phyloP scores from a whole-genome alignment of 1,139 yeast genomes.

The Blastobotrys indianensis region DNA sequence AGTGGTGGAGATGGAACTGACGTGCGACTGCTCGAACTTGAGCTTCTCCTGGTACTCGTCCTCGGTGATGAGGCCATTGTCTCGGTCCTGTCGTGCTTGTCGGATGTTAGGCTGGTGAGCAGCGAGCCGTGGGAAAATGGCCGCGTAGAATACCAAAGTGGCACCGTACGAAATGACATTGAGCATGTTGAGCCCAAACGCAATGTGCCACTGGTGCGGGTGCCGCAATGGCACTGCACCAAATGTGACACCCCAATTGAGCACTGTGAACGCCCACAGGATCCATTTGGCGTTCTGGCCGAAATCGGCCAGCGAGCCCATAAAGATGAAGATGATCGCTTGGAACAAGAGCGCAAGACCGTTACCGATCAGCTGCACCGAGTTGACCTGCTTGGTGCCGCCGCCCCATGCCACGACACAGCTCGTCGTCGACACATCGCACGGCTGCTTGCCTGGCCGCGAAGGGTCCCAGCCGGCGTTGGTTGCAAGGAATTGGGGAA shows the following conservation, averaged over 20 bases:
- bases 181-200: conserved; percentile 10
- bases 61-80: conserved; percentile 16
- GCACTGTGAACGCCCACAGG: conserved; percentile 14
- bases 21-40: conserved; percentile 10
- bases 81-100: conserved; percentile 15
- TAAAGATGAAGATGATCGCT: conserved; percentile 17
- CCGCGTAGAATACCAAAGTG: conserved; percentile 18
- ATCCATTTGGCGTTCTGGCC: conserved; percentile 9
- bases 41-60: conserved; percentile 12
- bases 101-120: conserved; percentile 17
- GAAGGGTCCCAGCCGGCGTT: background rate
- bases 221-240: conserved; percentile 15
- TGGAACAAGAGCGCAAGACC: conserved; percentile 17
- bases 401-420: conserved; percentile 10
- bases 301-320: conserved; percentile 19
- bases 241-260: conserved; percentile 19
- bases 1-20: conserved; percentile 15
- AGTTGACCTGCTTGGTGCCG: conserved; percentile 5
- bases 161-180: conserved; percentile 18
- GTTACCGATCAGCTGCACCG: conserved; percentile 12
- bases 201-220: conserved; percentile 15
- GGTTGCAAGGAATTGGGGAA: background rate
- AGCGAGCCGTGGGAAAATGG: conserved; percentile 19
- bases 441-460: background rate
- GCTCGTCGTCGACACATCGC: background rate